Base-by-base conservation (phyloP, 176 grass and related monocot genomes). In the Eragrostis nindensis region DNA sequence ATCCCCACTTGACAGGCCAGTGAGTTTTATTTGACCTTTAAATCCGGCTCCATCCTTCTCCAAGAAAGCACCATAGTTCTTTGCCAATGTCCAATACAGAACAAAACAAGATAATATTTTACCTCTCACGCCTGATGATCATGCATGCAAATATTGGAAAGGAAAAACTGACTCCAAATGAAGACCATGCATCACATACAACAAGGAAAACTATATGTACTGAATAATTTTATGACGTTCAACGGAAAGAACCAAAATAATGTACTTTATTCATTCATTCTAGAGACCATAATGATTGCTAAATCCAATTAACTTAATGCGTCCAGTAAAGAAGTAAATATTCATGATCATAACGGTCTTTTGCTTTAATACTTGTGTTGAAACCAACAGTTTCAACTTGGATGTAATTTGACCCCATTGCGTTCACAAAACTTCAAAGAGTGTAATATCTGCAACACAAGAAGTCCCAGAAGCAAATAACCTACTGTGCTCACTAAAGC, bases 61-160 rank as follows among this genome's bases (percentile, higher is more conserved):
- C 87, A 98, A 89, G 88, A 94, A 98, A 70, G 92, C 95, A 78
- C 95, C 95, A 89, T 94, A 98, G 59, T 98, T 98, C 95, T 97
- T 85, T 46, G 62, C 13, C 3, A 80, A 8, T 53, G 78, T 59
- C 76, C n/a, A 86, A 81, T 9, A 67, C 7, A 65, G 36, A 67
- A 80, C 26, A 43, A 82, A 68, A 80, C 13, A 50, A 60, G 21
- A 88, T 0, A 62, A 14, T 4, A 56, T 24, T 52, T 88, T 71
- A 79, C 13, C 15, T 76, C 19, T 82, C 74, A 40, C 46, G 15
- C 8, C 3, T 50, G 48, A 66, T 82, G 56, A 63, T 82, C 53
- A 76, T 71, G 27, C 11, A 57, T 83, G 74, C 40, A 72, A 62
- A 82, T 78, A 77, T 56, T 71, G 22, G 55, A 17, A 78, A 63